phyloP scores from a whole-genome alignment of 306 rosid species.

The Trifolium repens region DNA sequence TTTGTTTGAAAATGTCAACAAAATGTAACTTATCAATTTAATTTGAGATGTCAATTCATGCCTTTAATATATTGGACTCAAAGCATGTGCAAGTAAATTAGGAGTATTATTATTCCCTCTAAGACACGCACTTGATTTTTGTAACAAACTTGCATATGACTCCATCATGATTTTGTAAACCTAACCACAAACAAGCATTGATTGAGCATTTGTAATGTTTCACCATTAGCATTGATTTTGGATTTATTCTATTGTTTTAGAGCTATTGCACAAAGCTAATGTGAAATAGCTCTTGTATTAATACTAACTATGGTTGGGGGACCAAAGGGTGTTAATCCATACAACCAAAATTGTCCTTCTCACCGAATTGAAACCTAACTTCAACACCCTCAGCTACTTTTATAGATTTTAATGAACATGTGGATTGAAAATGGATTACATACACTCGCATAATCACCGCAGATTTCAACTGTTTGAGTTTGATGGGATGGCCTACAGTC shows the following conservation, averaged over 20 bases:
- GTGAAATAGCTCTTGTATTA: constrained; percentile 31
- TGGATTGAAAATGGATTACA: constrained; percentile 1
- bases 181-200: constrained; percentile 24
- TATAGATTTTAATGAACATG: constrained; percentile 18
- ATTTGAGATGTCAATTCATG: constrained; percentile 35
- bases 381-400: constrained; percentile 23
- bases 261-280: constrained; percentile 29
- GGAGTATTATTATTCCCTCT: constrained; percentile 16
- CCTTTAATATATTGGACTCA: not conserved
- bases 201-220: constrained; percentile 26
- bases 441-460: not conserved
- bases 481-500: not conserved
- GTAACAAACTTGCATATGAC: constrained; percentile 5
- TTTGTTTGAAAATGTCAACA: constrained; percentile 28
- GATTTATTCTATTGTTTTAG: constrained; percentile 35
- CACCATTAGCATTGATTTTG: constrained; percentile 34
- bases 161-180: constrained; percentile 39
- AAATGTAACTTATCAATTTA: constrained; percentile 6
- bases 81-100: constrained; percentile 32
- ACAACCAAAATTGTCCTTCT: constrained; percentile 42
- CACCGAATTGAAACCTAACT: constrained; percentile 37
- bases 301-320: constrained; percentile 23
- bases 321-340: constrained; percentile 33
- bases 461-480: not conserved
- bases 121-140: constrained; percentile 33